Evolutionary conservation across 192 early-diverging fungal species (phyloP).

Genomic region (Allomyces macrogynus): DNA sequence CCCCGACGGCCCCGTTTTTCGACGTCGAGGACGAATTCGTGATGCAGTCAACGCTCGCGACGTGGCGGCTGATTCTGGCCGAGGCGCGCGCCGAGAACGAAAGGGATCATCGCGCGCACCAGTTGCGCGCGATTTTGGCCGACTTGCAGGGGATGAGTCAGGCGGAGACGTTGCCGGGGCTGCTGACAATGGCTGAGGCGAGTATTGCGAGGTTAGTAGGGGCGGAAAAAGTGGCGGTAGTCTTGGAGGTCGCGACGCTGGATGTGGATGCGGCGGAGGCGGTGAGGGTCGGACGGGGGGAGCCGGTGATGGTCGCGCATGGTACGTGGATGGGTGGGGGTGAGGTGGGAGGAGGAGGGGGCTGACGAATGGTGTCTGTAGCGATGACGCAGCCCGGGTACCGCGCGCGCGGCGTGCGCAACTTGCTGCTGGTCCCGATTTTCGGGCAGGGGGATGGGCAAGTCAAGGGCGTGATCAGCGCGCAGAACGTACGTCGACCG

Average conservation of each 20-base stretch:
- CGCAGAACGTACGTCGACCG: not conserved
- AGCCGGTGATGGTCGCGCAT: no score
- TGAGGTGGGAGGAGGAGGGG: no score
- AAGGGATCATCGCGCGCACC: not conserved
- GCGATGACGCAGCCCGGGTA: not conserved
- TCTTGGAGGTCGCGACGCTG: not conserved
- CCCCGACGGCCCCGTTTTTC: not conserved
- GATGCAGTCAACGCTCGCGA: not conserved
- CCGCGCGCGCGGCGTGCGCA: not conserved
- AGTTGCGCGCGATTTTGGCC: not conserved
- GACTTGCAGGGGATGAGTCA: not conserved
- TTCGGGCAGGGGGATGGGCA: not conserved
- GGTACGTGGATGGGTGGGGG: no score
- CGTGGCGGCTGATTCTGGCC: not conserved
- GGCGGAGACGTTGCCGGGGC: not conserved
- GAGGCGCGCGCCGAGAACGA: not conserved
- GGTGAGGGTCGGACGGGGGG: no score
- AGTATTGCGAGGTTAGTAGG: not conserved
- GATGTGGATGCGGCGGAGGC: not conserved
- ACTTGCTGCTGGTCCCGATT: not conserved
- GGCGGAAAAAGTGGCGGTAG: not conserved
- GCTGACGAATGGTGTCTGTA: no score
- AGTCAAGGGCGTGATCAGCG: not conserved
- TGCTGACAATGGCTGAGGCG: not conserved
- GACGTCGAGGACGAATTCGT: not conserved